Conservation (phyloP, 495 filamentous ascomycete genomes). For the Penicillium verhagenii region DNA sequence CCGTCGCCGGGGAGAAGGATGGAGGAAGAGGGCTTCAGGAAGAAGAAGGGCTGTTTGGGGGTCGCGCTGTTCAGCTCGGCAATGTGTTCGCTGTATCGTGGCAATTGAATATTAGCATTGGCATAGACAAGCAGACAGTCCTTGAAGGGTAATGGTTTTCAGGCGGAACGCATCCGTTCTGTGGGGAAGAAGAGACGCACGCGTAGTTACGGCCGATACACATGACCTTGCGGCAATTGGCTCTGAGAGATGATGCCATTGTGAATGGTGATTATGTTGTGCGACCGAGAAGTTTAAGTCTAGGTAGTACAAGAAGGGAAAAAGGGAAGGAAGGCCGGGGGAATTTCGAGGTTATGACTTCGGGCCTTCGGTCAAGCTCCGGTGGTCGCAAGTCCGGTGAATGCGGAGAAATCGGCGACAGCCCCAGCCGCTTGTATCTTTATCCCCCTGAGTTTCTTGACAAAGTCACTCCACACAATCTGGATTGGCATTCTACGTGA, state of each 20-base stretch:
- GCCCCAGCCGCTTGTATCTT: constrained; percentile 15
- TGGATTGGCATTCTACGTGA: background rate
- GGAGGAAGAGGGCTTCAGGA: constrained; percentile 87
- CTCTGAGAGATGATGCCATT: constrained; percentile 42
- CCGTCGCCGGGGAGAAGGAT: constrained; percentile 76
- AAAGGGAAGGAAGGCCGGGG: constrained; percentile 1
- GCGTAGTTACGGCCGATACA: constrained; percentile 99
- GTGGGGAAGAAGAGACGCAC: constrained; percentile 54
- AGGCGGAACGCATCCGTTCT: background rate
- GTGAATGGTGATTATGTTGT: constrained; percentile 7
- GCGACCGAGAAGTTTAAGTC: background rate
- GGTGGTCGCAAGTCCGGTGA: constrained; percentile 1
- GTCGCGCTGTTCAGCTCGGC: constrained; percentile 81
- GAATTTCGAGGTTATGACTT: background rate
- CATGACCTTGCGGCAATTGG: constrained; percentile 80
- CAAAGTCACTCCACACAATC: background rate
- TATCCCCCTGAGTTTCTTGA: too few relatives aligned
- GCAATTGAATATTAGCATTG: background rate
- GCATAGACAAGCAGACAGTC: background rate
- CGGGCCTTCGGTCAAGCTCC: constrained; percentile 16
- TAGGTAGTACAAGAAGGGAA: background rate
- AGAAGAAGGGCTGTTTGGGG: constrained; percentile 96
- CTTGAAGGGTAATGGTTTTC: background rate
- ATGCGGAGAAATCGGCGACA: constrained; percentile 17
- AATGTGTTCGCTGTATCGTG: constrained; percentile 75